phyloP scores from a whole-genome alignment of 2,329 filamentous ascomycete genomes.

The Colletotrichum phormii region DNA sequence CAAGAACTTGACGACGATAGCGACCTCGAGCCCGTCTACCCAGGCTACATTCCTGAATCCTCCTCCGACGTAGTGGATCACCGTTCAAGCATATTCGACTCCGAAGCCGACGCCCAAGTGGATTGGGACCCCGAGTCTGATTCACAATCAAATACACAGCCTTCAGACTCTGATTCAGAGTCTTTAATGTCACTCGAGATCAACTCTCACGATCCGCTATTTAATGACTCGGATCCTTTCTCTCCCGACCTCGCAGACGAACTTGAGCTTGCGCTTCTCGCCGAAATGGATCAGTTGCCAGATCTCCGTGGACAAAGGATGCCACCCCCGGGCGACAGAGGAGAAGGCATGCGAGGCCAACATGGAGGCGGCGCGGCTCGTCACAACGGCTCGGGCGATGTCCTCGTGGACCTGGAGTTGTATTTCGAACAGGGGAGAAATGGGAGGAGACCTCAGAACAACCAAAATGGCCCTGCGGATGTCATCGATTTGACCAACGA shows the following conservation, averaged over 20 bases:
- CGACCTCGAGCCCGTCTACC: background rate
- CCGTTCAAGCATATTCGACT: constrained; percentile 19
- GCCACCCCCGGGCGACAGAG: background rate
- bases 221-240: constrained; percentile 14
- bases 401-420: constrained; percentile 43
- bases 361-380: background rate
- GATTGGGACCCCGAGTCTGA: constrained; percentile 22
- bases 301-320: background rate
- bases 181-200: constrained; percentile 9
- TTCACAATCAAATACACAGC: constrained; percentile 3
- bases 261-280: constrained; percentile 32
- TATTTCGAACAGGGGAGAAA: constrained; percentile 23
- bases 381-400: constrained; percentile 35
- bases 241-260: constrained; percentile 32
- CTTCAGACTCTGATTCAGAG: constrained; percentile 7
- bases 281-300: constrained; percentile 28
- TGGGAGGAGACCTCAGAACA: constrained; percentile 23
- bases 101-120: constrained; percentile 22
- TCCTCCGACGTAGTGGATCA: constrained; percentile 9
- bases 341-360: background rate
- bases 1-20: constrained; percentile 3
- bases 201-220: background rate
- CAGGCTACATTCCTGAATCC: background rate
- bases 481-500: constrained; percentile 65
- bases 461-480: constrained; percentile 36